These are phyloP conservation scores for Fusarium fujikuroi DNA, from an alignment of 2,329 filamentous ascomycete genomes.

Conservation along the genomic window DNA sequence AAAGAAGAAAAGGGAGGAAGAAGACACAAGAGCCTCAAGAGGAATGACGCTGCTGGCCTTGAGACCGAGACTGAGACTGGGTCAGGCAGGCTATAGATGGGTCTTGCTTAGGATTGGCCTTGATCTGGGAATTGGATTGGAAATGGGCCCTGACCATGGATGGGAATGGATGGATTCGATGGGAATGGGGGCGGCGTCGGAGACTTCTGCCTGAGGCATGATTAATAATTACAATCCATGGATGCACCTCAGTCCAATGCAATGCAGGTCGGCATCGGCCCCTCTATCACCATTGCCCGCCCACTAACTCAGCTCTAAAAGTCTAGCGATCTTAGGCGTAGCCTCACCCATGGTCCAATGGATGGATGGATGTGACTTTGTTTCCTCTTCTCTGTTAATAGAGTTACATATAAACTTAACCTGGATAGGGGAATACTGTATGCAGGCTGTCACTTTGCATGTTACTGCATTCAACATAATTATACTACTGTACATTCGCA, in stretches of 20 bases:
- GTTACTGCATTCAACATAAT: not conserved
- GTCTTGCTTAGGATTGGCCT: constrained; percentile 30
- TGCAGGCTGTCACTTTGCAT: not conserved
- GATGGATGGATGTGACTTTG: not conserved
- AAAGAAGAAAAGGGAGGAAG: constrained; percentile 26
- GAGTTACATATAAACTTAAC: not conserved
- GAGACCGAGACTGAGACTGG: constrained; percentile 30
- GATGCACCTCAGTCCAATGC: not conserved
- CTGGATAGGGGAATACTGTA: not conserved
- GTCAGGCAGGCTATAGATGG: constrained; percentile 37
- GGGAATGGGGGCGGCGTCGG: constrained; percentile 34
- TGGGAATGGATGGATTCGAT: not conserved
- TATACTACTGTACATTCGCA: not conserved
- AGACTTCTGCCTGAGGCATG: constrained; percentile 34
- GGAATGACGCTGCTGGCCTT: constrained; percentile 37
- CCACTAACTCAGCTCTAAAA: constrained; percentile 1
- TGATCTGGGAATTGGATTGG: constrained; percentile 40
- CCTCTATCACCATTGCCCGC: constrained; percentile 1
- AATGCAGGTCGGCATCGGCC: constrained; percentile 3
- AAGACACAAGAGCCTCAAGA: constrained; percentile 22
- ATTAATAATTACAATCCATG: constrained; percentile 2
- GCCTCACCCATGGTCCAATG: not conserved
- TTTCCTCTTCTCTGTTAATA: not conserved
- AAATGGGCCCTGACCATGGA: constrained; percentile 37
- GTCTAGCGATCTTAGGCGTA: not conserved